Percentiles rank a stretch among this genome's conserved stretches.
Evolutionary conservation across 768 basidiomycete genomes (phyloP).

Genomic region (Leccinellum albellum): DNA sequence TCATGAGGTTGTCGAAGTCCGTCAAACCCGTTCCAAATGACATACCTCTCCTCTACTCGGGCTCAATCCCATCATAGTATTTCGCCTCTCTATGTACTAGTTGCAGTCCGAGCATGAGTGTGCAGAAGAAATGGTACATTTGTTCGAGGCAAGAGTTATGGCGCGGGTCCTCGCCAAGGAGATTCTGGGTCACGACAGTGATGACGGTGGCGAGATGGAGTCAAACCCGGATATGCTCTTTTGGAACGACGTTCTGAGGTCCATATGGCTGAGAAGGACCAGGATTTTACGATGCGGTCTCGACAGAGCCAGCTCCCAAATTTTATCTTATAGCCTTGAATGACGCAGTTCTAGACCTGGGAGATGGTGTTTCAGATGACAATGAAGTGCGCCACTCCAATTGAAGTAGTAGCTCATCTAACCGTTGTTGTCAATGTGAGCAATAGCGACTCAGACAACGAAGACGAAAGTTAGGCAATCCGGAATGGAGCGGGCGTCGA

Average conservation of each 20-base stretch:
- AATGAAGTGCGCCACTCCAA: not conserved
- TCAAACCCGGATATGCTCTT: conserved; percentile 10
- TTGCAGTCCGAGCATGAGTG: conserved; percentile 31
- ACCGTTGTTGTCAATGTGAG: conserved; percentile 4
- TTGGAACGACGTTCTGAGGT: conserved; percentile 8
- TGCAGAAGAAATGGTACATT: conserved; percentile 27
- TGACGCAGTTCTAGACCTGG: not conserved
- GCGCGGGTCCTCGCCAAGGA: conserved; percentile 29
- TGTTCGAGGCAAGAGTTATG: conserved; percentile 33
- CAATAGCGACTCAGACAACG: not conserved
- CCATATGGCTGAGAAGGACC: conserved; percentile 6
- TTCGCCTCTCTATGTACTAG: conserved; percentile 31
- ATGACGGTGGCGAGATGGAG: not conserved
- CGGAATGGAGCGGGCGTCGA: not conserved
- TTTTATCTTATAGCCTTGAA: not conserved
- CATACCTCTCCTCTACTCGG: conserved; percentile 32
- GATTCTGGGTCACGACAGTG: conserved; percentile 13
- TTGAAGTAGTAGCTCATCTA: not conserved
- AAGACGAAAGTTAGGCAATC: not conserved
- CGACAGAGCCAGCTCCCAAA: not conserved
- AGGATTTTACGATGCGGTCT: not conserved
- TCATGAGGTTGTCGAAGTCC: conserved; percentile 30
- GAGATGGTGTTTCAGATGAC: conserved; percentile 1
- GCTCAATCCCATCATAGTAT: conserved; percentile 30
- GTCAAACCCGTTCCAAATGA: conserved; percentile 28